phyloP scores from a whole-genome alignment of 2,329 filamentous ascomycete genomes.

The Teratosphaeria nubilosa region DNA sequence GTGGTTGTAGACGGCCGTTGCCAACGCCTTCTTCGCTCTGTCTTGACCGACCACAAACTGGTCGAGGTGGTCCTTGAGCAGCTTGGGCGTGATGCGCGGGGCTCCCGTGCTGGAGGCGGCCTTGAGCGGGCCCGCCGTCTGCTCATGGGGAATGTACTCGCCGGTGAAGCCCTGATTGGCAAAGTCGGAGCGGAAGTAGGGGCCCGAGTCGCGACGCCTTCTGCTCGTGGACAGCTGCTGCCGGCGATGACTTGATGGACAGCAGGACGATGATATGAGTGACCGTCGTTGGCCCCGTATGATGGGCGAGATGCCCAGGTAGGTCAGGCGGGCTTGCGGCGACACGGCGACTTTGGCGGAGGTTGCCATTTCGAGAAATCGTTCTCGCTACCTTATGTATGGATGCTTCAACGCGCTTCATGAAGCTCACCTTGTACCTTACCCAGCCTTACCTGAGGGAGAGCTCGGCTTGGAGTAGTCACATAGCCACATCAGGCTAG shows the following conservation, averaged over 20 bases:
- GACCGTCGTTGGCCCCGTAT: slow-evolving; percentile 9
- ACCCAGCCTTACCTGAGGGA: too few relatives aligned
- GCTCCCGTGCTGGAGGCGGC: slow-evolving; percentile 48
- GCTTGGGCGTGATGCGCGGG: slow-evolving; percentile 50
- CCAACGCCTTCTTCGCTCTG: slow-evolving; percentile 85
- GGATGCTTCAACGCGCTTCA: neutral
- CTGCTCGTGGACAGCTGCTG: slow-evolving; percentile 23
- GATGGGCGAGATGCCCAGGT: slow-evolving; percentile 27
- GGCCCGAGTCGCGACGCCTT: slow-evolving; percentile 31
- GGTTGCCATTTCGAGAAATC: neutral
- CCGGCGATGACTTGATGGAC: slow-evolving; percentile 1
- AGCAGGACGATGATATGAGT: neutral
- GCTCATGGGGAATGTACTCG: slow-evolving; percentile 52
- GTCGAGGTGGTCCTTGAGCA: slow-evolving; percentile 81
- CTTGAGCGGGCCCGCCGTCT: slow-evolving; percentile 53
- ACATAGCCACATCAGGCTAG: neutral
- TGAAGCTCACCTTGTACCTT: neutral
- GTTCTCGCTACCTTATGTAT: too few relatives aligned
- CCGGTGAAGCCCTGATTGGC: slow-evolving; percentile 52
- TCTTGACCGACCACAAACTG: slow-evolving; percentile 96
- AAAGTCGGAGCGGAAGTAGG: slow-evolving; percentile 53
- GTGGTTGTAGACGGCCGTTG: slow-evolving; percentile 90
- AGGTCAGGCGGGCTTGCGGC: slow-evolving; percentile 32
- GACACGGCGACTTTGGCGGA: slow-evolving; percentile 8
- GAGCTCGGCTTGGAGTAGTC: neutral